Base-by-base conservation (phyloP, 2,329 filamentous ascomycete species). In the Sordariomycetes sp. region DNA sequence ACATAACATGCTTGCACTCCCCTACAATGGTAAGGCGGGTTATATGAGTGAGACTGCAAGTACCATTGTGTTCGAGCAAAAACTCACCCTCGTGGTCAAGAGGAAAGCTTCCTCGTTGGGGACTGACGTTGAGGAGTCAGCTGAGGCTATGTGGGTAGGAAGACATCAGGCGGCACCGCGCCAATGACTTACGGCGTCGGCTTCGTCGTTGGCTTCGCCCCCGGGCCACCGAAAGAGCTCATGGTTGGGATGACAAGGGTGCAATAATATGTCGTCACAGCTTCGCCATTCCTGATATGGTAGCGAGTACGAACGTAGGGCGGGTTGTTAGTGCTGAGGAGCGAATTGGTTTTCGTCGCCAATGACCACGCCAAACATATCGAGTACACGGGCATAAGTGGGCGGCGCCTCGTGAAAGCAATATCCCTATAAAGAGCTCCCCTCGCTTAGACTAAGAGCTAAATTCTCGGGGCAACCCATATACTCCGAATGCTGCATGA, bases 31-130 rank as follows among this genome's bases (percentile, higher is more conserved):
- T 20, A 22, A 17, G 17, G 45, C 45, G 22, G 22, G 45, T 20
- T 22, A 24, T 39, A 15, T 55, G 28, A 57, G n/a, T 56, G 24
- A 54, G 54, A 20, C 6, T 24, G n/a, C 22, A 20, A 12, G 7
- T 22, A 22, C n/a, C 22, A 20, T 20, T 24, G 5, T 12, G 13
- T 24, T 6, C 12, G 22, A 50, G 20, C 20, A 20, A 20, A 24
- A 50, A 10, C 45, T 22, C 64, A 75, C 75, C 90, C 70, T 96
- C 90, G 65, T 96, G 91, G 70, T 97, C 92, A 58, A 97, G 82
- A n/a, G 92, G 92, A 67, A 97, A 97, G 65, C 89, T 95, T 58
- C 92, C 92, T 65, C 91, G 85, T 69, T 96, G 88, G 5, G 92
- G 92, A 58, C 89, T 94, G 13, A 51, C 24, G 22, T 48, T 20